Base-by-base conservation (phyloP, 2,329 filamentous ascomycete species). In the Penicillium janthinellum region DNA sequence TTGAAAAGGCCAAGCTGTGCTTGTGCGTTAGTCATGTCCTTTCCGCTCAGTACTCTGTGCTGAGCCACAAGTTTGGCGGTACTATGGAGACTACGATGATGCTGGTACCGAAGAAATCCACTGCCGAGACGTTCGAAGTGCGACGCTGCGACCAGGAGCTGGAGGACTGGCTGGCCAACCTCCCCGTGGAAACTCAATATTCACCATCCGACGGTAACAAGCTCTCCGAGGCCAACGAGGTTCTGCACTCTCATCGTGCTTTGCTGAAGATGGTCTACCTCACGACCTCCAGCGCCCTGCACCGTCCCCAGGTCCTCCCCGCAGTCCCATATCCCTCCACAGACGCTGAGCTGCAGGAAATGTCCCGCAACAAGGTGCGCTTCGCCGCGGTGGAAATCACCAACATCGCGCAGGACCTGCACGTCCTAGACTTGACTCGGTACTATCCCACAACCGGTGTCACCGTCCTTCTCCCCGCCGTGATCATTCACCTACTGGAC, bases 231-330 rank as follows among this genome's bases (percentile, higher is more conserved):
- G 76, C 77, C 20, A 76, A 81, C 42, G 77, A 80, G 59, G 79
- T 82, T 12, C 70, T 88, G 51, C 82, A 85, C 63, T 78, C 96
- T 2, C 92, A 96, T 73, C 86, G 91, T 50, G 91, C 90, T n/a
- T 82, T 97, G 20, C 81, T 98, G 38, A 92, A 96, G 75, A 96
- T 97, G 89, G 88, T 96, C 1, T 96, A 96, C 76, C 90, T 92
- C 75, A 96, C 94, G 1, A 96, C 93, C 0, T 84, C 96, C 17
- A 96, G 92, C 54, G 94, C 94, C 3, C 83, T 98, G 17, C 93
- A 97, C 75, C 88, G 94, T 34, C 94, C 94, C 2, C 92, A 96
- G 66, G 94, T 97, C 60, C 83, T 96, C 42, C 92, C 92, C 0
- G 89, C 89, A 0, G 86, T 87, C 12, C 86, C 89, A 11, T 76